These are phyloP conservation scores for Nyctanthes arbortristis DNA, from an alignment of 257 asterid species.

Conservation along the genomic window DNA sequence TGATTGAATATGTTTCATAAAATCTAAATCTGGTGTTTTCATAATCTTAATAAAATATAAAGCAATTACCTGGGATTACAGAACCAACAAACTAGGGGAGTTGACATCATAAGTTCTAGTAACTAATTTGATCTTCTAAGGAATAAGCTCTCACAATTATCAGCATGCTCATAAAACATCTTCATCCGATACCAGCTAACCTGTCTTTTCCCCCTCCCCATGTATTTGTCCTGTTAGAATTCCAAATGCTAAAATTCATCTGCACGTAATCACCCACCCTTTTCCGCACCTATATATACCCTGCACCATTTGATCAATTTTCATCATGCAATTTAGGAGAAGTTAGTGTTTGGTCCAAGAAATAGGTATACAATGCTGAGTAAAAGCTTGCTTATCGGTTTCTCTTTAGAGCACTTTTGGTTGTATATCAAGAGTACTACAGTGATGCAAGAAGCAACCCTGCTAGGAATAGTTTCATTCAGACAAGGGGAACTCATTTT, in stretches of 20 bases:
- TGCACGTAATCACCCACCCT: neutral
- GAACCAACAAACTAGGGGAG: no score
- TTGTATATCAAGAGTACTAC: neutral
- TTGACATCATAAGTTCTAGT: no score
- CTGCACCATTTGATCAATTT: neutral
- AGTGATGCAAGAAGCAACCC: conserved; percentile 23
- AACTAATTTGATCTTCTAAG: no score
- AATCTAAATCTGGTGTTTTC: no score
- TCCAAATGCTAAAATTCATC: neutral
- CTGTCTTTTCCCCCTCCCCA: neutral
- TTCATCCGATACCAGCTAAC: neutral
- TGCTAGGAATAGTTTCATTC: conserved; percentile 20
- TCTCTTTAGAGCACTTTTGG: conserved; percentile 22
- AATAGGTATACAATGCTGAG: conserved; percentile 24
- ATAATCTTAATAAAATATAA: no score
- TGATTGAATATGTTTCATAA: no score
- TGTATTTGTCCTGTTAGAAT: neutral
- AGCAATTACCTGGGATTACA: no score
- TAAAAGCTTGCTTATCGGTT: conserved; percentile 10
- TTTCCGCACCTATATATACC: neutral
- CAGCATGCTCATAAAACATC: neutral
- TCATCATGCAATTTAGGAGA: neutral
- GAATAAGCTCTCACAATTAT: neutral
- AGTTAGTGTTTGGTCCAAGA: neutral
- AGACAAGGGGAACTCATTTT: conserved; percentile 41